Base-by-base conservation (phyloP, 1,139 yeast genomes). In the Taphrina wiesneri region DNA sequence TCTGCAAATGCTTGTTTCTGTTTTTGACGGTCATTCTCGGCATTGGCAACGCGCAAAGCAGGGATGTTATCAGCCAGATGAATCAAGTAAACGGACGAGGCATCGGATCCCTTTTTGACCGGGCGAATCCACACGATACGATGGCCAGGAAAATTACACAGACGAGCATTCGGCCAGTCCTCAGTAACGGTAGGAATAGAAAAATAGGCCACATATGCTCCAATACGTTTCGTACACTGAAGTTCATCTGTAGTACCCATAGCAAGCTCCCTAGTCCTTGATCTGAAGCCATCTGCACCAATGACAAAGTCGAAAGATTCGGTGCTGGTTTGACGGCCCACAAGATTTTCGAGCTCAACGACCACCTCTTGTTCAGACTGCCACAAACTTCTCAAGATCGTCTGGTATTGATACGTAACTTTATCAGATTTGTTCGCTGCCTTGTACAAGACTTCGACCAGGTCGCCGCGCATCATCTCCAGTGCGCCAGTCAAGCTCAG, bases 391-490 rank as follows among this genome's bases (percentile, higher is more conserved):
- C 2, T 26, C 30, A 46, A 7, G 23, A n/a, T 21, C 13, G 28
- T 21, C n/a, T 26, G 28, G 30, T 21, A 46, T 15, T 23, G 30
- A 4, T 23, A 21, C 2, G 28, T 46, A 13, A 46, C 52, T 5
- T 21, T n/a, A 15, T 21, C 32, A 15, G 28, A 23, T 15, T 46
- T 26, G 28, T 23, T 46, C n/a, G 32, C 52, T 11, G 52, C 52
- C 3, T 46, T 11, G 28, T 21, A 11, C 28, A 46, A 6, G 30
- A 46, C 32, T 7, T 46, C 52, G 52, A 21, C 28, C 23, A 46
- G 21, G 52, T 46, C 52, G 30, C 52, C 52, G n/a, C 52, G n/a
- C 52, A 46, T 46, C 32, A 46, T 46, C 32, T 46, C 52, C 11
- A 23, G 28, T 19, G 28, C 52, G 13, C 32, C 32, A 15, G 52